These are phyloP conservation scores for Saccharomyces hybrid DNA, from an alignment of 1,139 yeast species.

Conservation along the genomic window DNA sequence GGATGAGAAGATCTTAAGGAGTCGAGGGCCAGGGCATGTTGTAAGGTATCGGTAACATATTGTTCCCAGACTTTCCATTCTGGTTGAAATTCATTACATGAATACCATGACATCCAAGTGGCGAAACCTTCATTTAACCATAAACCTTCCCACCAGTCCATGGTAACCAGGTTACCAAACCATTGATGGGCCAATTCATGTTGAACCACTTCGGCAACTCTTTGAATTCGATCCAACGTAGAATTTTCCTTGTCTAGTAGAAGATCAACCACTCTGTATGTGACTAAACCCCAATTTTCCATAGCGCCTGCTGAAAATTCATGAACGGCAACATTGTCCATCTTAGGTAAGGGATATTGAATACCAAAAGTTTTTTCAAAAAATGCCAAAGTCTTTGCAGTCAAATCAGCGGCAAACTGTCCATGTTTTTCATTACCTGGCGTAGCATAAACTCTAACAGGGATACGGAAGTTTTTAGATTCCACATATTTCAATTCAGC, in stretches of 20 bases:
- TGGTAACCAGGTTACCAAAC: constrained; percentile 87
- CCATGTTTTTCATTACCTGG: constrained; percentile 65
- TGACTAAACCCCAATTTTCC: constrained; percentile 88
- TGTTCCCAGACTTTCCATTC: constrained; percentile 83
- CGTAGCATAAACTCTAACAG: constrained; percentile 76
- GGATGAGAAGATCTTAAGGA: constrained; percentile 79
- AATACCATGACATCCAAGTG: constrained; percentile 82
- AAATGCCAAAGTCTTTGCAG: constrained; percentile 68
- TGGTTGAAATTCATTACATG: constrained; percentile 69
- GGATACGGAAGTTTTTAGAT: constrained; percentile 56
- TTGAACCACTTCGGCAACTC: constrained; percentile 81
- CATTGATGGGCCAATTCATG: constrained; percentile 92
- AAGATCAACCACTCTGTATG: constrained; percentile 73
- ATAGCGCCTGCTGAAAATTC: constrained; percentile 82
- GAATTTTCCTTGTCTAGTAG: constrained; percentile 61
- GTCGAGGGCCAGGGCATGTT: constrained; percentile 64
- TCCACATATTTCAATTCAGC: constrained; percentile 77
- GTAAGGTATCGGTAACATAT: constrained; percentile 61
- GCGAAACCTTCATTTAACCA: constrained; percentile 93
- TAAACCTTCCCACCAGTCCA: constrained; percentile 94
- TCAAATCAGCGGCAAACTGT: constrained; percentile 58
- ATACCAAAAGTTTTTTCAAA: constrained; percentile 65
- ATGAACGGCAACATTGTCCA: constrained; percentile 78
- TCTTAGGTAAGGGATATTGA: constrained; percentile 71
- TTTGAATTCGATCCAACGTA: constrained; percentile 59